Conservation (phyloP, 768 basidiomycete species). For the Mycena floridula region DNA sequence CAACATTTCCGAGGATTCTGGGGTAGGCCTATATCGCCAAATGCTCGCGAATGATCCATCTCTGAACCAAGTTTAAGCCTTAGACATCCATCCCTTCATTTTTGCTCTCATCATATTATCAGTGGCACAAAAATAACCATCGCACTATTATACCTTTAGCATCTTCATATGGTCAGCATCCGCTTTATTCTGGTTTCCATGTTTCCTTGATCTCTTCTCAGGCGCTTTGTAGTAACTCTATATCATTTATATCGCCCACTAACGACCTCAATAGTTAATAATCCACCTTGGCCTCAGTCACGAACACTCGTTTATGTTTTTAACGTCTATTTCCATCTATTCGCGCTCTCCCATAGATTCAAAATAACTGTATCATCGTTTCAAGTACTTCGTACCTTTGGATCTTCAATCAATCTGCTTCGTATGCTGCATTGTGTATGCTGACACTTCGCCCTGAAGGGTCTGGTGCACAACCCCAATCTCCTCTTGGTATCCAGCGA, state of each 20-base stretch:
- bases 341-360: background rate
- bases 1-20: slow-evolving; percentile 81
- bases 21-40: slow-evolving; percentile 78
- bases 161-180: slow-evolving; percentile 17
- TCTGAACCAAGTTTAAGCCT: slow-evolving; percentile 39
- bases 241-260: too few relatives aligned
- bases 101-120: slow-evolving; percentile 15
- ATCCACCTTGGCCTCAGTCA: background rate
- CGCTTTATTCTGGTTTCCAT: slow-evolving; percentile 16
- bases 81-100: slow-evolving; percentile 11
- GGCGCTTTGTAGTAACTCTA: background rate
- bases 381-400: background rate
- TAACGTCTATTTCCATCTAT: background rate
- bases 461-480: slow-evolving; percentile 95
- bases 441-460: slow-evolving; percentile 93
- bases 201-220: slow-evolving; percentile 1
- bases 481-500: slow-evolving; percentile 90
- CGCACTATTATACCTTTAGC: slow-evolving; percentile 5
- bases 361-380: slow-evolving; percentile 1
- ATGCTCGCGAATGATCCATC: slow-evolving; percentile 73
- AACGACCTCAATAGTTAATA: background rate
- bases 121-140: slow-evolving; percentile 12
- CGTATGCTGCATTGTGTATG: slow-evolving; percentile 93
- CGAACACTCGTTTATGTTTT: background rate
- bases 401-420: slow-evolving; percentile 21